A percentile compares a stretch with the other conserved stretches of the same genome.
These are phyloP conservation scores for Dictyostelium discoideum DNA, from an alignment of 78 protist genomes.

Conservation along the genomic window DNA sequence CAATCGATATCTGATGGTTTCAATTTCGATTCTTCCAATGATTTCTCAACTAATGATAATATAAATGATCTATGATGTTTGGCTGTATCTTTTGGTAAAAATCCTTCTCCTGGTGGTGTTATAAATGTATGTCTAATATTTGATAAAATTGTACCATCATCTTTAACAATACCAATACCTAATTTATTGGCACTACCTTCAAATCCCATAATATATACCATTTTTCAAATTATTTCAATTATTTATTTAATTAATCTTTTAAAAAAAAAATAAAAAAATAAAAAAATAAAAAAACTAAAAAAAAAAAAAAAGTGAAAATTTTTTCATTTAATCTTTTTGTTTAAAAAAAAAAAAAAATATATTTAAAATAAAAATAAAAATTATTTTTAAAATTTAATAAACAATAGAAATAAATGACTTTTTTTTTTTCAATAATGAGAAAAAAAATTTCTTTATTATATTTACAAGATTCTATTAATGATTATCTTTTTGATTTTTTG, in stretches of 20 bases:
- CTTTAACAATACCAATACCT: slow-evolving; percentile 98
- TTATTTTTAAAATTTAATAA: no score
- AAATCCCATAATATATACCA: slow-evolving; percentile 93
- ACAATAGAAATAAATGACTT: no score
- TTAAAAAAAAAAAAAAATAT: neutral
- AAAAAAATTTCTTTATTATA: no score
- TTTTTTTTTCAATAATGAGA: neutral
- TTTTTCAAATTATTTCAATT: neutral
- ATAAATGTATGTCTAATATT: slow-evolving; percentile 97
- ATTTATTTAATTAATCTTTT: neutral
- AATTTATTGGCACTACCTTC: slow-evolving; percentile 99
- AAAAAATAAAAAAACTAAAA: neutral
- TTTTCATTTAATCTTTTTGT: neutral
- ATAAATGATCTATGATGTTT: slow-evolving; percentile 87
- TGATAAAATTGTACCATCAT: slow-evolving; percentile 95
- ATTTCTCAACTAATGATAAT: slow-evolving; percentile 68
- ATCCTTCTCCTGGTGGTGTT: slow-evolving; percentile 99
- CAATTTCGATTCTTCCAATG: slow-evolving; percentile 89
- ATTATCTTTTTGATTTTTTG: no score
- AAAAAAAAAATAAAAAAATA: neutral
- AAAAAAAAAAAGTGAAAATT: neutral
- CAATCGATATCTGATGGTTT: slow-evolving; percentile 79
- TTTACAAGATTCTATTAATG: neutral
- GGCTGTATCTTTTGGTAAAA: slow-evolving; percentile 97
- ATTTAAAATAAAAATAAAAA: no score